phyloP scores from a whole-genome alignment of 441 rosid species.

The Populus hybrid region DNA sequence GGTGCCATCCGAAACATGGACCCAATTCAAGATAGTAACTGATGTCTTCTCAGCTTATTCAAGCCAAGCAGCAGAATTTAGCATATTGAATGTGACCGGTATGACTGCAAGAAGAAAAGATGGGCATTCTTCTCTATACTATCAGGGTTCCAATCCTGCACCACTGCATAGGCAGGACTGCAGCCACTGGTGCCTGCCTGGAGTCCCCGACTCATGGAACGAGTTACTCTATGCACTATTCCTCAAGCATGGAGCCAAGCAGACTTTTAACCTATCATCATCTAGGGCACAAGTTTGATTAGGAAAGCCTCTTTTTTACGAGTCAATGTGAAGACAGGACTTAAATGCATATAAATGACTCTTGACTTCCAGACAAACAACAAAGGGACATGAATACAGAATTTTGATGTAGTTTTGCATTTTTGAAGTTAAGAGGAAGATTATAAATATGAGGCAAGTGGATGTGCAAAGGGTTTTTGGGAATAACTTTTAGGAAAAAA shows the following conservation, averaged over 20 bases:
- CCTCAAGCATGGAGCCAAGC: conserved; percentile 41
- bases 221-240: conserved; percentile 71
- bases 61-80: conserved; percentile 24
- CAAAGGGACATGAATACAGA: not conserved
- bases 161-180: conserved; percentile 81
- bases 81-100: conserved; percentile 57
- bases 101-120: conserved; percentile 82
- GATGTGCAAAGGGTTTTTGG: conserved; percentile 2
- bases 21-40: conserved; percentile 39
- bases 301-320: conserved; percentile 10
- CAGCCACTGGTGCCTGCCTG: conserved; percentile 98
- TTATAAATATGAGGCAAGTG: not conserved
- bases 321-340: conserved; percentile 2
- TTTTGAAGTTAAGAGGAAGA: not conserved
- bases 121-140: conserved; percentile 82
- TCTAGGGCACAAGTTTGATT: conserved; percentile 19
- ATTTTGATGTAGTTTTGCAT: not conserved
- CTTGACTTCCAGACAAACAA: not conserved
- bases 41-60: conserved; percentile 44
- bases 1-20: conserved; percentile 60
- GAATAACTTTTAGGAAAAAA: not conserved
- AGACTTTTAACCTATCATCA: conserved; percentile 23
- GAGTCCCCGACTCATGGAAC: conserved; percentile 93
- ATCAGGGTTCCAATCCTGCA: conserved; percentile 50
- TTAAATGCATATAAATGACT: conserved; percentile 19